Percentiles rank a stretch among this genome's conserved stretches.
These are phyloP conservation scores for Phaeophleospora eucalypticola DNA, from an alignment of 2,329 filamentous ascomycete genomes.

Conservation along the genomic window DNA sequence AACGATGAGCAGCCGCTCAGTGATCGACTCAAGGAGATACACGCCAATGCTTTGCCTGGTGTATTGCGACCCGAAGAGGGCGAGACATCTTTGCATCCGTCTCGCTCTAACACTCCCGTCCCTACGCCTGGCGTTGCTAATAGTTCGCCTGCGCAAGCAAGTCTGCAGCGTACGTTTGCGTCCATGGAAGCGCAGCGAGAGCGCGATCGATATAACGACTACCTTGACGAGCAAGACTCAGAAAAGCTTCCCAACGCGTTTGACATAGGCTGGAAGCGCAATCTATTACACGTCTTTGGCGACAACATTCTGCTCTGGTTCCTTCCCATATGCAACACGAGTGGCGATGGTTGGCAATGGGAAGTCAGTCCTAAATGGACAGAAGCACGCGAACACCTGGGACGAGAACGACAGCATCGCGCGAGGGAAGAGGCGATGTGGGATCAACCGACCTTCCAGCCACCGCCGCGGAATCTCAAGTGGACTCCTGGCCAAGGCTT, in stretches of 20 bases:
- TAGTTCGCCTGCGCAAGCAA: slow-evolving; percentile 42
- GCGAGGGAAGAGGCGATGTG: slow-evolving; percentile 26
- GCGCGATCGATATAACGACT: slow-evolving; percentile 66
- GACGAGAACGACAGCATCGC: slow-evolving; percentile 45
- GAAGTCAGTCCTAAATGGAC: slow-evolving; percentile 78
- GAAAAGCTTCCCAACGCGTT: slow-evolving; percentile 89
- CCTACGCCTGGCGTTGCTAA: slow-evolving; percentile 3
- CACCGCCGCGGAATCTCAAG: slow-evolving; percentile 18
- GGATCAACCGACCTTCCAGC: slow-evolving; percentile 13
- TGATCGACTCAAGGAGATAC: slow-evolving; percentile 75
- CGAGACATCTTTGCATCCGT: slow-evolving; percentile 47
- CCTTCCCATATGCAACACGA: slow-evolving; percentile 77
- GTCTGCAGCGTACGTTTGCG: slow-evolving; percentile 44
- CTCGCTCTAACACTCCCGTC: slow-evolving; percentile 28
- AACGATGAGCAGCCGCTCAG: slow-evolving; percentile 39
- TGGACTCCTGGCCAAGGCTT: slow-evolving; percentile 33
- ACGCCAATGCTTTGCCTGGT: slow-evolving; percentile 75
- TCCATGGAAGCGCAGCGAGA: slow-evolving; percentile 62
- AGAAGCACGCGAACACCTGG: slow-evolving; percentile 57
- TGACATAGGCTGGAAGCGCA: slow-evolving; percentile 77
- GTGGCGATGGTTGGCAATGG: slow-evolving; percentile 92
- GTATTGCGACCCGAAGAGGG: slow-evolving; percentile 79
- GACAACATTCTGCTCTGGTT: slow-evolving; percentile 68
- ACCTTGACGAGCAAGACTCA: slow-evolving; percentile 85
- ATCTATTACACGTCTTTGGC: slow-evolving; percentile 79